Percentiles rank a stretch among this genome's conserved stretches.
Evolutionary conservation across 176 grass and related monocot genomes (phyloP).

Genomic region (Aegilops tauschii): DNA sequence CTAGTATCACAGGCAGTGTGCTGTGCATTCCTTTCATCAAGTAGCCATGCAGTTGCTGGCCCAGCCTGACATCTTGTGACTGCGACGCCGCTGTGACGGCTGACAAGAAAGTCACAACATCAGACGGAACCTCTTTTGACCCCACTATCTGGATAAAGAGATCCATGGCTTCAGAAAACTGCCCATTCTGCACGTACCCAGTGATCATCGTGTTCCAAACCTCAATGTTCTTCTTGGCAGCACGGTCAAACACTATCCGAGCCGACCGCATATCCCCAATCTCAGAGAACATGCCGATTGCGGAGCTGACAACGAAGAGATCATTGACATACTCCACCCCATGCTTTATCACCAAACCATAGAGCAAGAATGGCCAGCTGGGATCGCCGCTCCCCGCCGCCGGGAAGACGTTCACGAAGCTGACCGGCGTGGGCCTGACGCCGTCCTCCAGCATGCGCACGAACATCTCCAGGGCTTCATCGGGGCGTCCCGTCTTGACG

Average conservation of each 20-base stretch:
- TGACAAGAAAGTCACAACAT: constrained; percentile 77
- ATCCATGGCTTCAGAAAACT: constrained; percentile 53
- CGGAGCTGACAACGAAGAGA: constrained; percentile 74
- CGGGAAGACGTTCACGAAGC: constrained; percentile 67
- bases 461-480: constrained; percentile 55
- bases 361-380: constrained; percentile 40
- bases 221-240: constrained; percentile 66
- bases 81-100: constrained; percentile 68
- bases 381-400: not conserved
- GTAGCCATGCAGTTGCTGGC: constrained; percentile 72
- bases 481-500: constrained; percentile 45
- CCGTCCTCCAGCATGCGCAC: constrained; percentile 55
- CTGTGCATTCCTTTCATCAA: constrained; percentile 54
- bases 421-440: constrained; percentile 60
- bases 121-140: constrained; percentile 37
- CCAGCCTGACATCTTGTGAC: constrained; percentile 65
- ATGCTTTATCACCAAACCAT: constrained; percentile 71
- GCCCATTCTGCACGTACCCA: constrained; percentile 70
- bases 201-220: constrained; percentile 98
- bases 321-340: constrained; percentile 57
- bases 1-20: constrained; percentile 61
- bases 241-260: constrained; percentile 48
- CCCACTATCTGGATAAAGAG: constrained; percentile 60
- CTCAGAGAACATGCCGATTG: constrained; percentile 60
- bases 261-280: constrained; percentile 46